Conservation (phyloP, 2,329 filamentous ascomycete species). For the Didymella keratinophila region DNA sequence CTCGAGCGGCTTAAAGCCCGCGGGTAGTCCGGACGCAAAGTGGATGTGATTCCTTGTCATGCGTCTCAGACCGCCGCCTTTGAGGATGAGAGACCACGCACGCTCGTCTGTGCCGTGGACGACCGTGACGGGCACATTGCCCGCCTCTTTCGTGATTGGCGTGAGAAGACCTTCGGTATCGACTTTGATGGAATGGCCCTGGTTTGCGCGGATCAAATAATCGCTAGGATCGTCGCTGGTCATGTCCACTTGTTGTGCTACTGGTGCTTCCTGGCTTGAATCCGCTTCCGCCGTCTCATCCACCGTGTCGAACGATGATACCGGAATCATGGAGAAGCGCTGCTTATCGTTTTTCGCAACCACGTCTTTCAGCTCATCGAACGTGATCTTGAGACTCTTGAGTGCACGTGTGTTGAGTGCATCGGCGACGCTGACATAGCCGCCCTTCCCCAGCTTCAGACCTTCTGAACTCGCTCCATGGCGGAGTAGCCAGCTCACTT, state of each 20-base stretch:
- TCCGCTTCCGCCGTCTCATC: not conserved
- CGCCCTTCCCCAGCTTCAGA: conserved; percentile 64
- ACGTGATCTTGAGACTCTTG: conserved; percentile 73
- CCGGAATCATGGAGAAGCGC: conserved; percentile 80
- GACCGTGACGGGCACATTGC: conserved; percentile 69
- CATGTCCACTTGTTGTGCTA: conserved; percentile 12
- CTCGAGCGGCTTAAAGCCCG: conserved; percentile 46
- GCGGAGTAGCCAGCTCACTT: conserved; percentile 64
- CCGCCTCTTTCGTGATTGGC: conserved; percentile 64
- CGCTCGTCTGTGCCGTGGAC: conserved; percentile 90
- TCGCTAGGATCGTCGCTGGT: conserved; percentile 62
- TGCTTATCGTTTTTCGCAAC: conserved; percentile 87
- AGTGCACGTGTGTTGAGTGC: conserved; percentile 68
- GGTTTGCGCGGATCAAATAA: conserved; percentile 92
- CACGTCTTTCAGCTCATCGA: conserved; percentile 74
- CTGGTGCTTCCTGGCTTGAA: not conserved
- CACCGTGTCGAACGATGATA: conserved; percentile 28
- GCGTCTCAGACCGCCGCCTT: conserved; percentile 76
- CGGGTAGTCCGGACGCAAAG: conserved; percentile 77
- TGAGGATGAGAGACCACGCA: conserved; percentile 77
- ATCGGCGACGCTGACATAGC: conserved; percentile 67
- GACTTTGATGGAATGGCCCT: conserved; percentile 86
- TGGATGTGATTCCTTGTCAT: conserved; percentile 93
- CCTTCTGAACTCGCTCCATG: conserved; percentile 69
- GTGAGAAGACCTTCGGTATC: conserved; percentile 75